These are phyloP conservation scores for Azolla pinnata DNA, from an alignment of 75 land plant genomes.

Conservation along the genomic window DNA sequence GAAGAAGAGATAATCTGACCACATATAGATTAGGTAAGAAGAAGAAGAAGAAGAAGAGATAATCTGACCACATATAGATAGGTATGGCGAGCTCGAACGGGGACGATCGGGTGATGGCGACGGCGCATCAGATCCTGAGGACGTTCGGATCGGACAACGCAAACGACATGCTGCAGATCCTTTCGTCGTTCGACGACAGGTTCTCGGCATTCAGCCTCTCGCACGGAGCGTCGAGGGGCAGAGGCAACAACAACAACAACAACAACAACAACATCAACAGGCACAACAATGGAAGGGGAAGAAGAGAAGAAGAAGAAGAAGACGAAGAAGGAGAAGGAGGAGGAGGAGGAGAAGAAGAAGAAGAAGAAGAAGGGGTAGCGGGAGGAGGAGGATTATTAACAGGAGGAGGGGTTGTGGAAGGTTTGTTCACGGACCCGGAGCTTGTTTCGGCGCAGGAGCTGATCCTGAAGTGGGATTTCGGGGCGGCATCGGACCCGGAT, in stretches of 20 bases:
- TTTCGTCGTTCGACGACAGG: constrained; percentile 57
- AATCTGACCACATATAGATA: neutral
- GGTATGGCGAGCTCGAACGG: constrained; percentile 10
- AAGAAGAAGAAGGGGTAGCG: neutral
- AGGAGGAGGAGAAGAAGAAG: neutral
- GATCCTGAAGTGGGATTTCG: constrained; percentile 29
- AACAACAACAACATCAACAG: no score
- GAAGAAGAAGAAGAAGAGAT: neutral
- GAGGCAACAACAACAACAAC: neutral
- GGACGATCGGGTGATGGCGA: constrained; percentile 46
- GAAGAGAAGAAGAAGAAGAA: neutral
- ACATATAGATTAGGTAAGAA: no score
- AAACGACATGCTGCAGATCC: constrained; percentile 52
- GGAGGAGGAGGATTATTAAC: neutral
- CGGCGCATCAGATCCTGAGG: constrained; percentile 56
- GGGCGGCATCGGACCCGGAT: constrained; percentile 5
- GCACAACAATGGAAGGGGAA: neutral
- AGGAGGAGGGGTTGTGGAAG: neutral
- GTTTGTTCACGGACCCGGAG: no score
- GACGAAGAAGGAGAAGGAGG: neutral
- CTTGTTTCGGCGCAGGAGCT: constrained; percentile 21
- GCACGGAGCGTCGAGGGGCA: constrained; percentile 7
- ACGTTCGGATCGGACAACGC: constrained; percentile 37
- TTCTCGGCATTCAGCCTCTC: constrained; percentile 31
- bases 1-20: no score